These are phyloP conservation scores for Ricinus communis DNA, from an alignment of 345 rosid species.

Conservation along the genomic window DNA sequence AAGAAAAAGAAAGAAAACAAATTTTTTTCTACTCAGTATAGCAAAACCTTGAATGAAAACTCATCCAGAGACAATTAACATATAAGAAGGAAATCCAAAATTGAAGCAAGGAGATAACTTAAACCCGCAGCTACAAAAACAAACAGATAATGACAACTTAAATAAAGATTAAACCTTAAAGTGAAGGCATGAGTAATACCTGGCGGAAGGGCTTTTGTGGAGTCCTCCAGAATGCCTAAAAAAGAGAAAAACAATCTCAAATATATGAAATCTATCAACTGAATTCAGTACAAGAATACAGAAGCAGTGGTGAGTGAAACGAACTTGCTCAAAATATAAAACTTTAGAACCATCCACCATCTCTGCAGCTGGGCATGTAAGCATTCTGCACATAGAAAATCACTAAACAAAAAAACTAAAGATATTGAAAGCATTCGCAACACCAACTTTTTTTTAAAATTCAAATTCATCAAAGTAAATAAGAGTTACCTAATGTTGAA, in stretches of 20 bases:
- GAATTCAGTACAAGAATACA: background rate
- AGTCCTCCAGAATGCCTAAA: slow-evolving; percentile 86
- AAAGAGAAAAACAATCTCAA: background rate
- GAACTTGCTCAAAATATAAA: slow-evolving; percentile 74
- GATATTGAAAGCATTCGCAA: too few species aligned
- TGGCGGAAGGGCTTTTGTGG: slow-evolving; percentile 91
- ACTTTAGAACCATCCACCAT: slow-evolving; percentile 87
- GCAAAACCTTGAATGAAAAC: background rate
- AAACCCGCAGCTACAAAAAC: background rate
- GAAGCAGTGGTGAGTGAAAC: slow-evolving; percentile 14
- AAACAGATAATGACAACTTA: background rate
- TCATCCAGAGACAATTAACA: background rate
- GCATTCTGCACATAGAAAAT: slow-evolving; percentile 47
- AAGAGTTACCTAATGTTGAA: slow-evolving; percentile 62
- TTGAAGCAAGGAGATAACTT: background rate
- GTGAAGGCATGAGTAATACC: slow-evolving; percentile 33
- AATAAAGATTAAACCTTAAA: background rate
- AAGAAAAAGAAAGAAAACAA: background rate
- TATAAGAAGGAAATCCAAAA: background rate
- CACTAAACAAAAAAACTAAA: background rate
- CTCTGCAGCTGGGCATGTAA: slow-evolving; percentile 82
- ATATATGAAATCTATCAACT: background rate
- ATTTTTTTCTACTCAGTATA: background rate
- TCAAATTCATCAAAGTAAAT: background rate
- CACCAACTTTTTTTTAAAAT: too few species aligned